Evolutionary conservation across 495 filamentous ascomycete genomes (phyloP), one percentile per base, ranked within the genome.

Genomic region (Aspergillus avenaceus): DNA sequence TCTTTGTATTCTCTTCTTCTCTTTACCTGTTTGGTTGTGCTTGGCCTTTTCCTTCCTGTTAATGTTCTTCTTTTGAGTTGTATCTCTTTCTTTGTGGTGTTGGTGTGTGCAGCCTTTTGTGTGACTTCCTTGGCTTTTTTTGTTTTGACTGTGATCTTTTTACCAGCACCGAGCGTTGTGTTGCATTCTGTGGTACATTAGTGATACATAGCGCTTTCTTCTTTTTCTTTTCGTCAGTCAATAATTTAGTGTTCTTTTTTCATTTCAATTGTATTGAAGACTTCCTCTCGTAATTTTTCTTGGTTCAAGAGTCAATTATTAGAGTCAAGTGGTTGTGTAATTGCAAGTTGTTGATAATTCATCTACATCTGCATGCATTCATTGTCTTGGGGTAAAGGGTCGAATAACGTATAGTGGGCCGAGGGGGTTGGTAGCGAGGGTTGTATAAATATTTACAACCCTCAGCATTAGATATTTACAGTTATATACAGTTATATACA

Each of bases 181-280:
- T 44, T 49, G 45, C 18, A 58, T 63, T 61, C 59, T 57, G 60
- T 45, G 58, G 61, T 63, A 58, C 61, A 55, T 62, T 66, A 60
- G 65, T 67, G 65, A 70, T 64, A 63, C 60, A 66, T 66, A 64
- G 58, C 58, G 53, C 50, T 50, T 52, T 68, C 61, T 37, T 21
- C 53, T 60, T 63, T 52, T 68, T 62, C 41, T 21, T 55, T 60
- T 63, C 62, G 36, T 54, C 23, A 54, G 60, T 65, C 29, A 27
- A 70, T 71, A 64, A 57, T 63, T 65, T 7, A 50, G 16, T 49
- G 50, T 41, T 19, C 45, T 38, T 47, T 22, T 44, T 40, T 49
- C 26, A 25, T 5, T 34, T 22, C 14, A n/a, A n/a, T n/a, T n/a
- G n/a, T n/a, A n/a, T n/a, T n/a, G n/a, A n/a, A n/a, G n/a, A n/a